Base-by-base conservation (phyloP, 1,284 basidiomycete genomes). In the Sparassis latifolia region DNA sequence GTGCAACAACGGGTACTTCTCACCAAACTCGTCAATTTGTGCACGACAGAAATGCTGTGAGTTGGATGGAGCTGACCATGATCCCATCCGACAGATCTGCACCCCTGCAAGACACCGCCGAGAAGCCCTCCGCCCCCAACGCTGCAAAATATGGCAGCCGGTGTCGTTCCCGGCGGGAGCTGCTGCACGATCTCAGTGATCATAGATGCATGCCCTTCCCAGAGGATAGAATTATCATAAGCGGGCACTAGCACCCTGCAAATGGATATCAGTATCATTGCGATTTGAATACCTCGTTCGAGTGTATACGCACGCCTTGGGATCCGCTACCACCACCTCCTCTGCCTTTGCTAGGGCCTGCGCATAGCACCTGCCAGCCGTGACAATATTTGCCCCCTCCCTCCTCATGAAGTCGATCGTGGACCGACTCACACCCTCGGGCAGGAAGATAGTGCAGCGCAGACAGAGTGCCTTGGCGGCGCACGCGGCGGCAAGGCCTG, bases 141-240 rank as follows among this genome's bases (percentile, higher is more conserved):
- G 50, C 82, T 83, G 57, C 87, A 89, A 54, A 89, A 78, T 42
- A 89, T 81, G 1, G 84, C 85, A 54, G 83, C 78, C 2, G 87
- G 87, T 57, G 75, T 78, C 5, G 42, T 52, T 0, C 51, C 59
- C 4, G 44, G 39, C 2, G 66, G 65, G 2, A 88, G 66, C 56
- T 87, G 83, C 10, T 60, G 56, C 12, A 70, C 63, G 44, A 86
- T 79, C 60, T 89, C 87, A 10, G 69, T 60, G 30, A 89, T 69
- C 74, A 89, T 82, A 20, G 84, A 83, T 12, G 78, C 73, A 61
- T 89, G 84, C 1, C 87, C 88, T 62, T 82, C 76, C 85, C 86
- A 87, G 9, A 89, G 45, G 2, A 76, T 59, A 6, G 77, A 74
- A 58, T 88, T 71, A 42, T 90, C 83, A 53, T 87, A 88, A 4